Conservation (phyloP, 2,329 filamentous ascomycete species). For the Penicillium frequentans region DNA sequence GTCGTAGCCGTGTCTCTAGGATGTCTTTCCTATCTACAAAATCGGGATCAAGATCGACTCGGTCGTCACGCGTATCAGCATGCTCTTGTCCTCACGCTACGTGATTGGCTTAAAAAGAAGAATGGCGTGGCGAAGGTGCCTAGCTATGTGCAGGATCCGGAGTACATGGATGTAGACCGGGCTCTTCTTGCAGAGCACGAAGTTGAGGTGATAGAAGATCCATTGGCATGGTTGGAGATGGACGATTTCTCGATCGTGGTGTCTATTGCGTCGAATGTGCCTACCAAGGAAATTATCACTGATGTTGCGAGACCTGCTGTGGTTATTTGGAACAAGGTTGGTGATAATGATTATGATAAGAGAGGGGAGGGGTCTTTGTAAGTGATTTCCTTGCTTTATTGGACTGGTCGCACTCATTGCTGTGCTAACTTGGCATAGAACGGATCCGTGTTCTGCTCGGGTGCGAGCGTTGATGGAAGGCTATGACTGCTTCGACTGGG, state of each 20-base stretch:
- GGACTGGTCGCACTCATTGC: not conserved
- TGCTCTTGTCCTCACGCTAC: constrained; percentile 10
- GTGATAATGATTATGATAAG: constrained; percentile 6
- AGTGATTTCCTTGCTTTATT: not conserved
- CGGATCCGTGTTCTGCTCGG: constrained; percentile 13
- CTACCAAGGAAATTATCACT: constrained; percentile 39
- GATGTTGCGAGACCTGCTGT: constrained; percentile 35
- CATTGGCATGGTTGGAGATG: constrained; percentile 35
- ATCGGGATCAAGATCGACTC: not conserved
- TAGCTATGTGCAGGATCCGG: constrained; percentile 25
- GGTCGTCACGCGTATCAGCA: constrained; percentile 14
- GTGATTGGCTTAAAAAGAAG: constrained; percentile 8
- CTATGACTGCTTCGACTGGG: constrained; percentile 16
- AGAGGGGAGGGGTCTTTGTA: constrained; percentile 2
- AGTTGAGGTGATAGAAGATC: constrained; percentile 27
- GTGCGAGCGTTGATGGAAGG: constrained; percentile 15
- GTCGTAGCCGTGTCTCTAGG: constrained; percentile 28
- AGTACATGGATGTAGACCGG: constrained; percentile 16
- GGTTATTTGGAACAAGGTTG: constrained; percentile 23
- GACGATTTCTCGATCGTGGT: constrained; percentile 36
- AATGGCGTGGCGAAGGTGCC: not conserved
- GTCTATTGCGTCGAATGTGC: constrained; percentile 30
- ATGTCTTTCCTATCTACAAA: constrained; percentile 6
- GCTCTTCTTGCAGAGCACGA: constrained; percentile 10
- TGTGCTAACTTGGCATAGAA: constrained; percentile 5